phyloP scores from a whole-genome alignment of 2,329 filamentous ascomycete species.

The Fusarium beomiforme region DNA sequence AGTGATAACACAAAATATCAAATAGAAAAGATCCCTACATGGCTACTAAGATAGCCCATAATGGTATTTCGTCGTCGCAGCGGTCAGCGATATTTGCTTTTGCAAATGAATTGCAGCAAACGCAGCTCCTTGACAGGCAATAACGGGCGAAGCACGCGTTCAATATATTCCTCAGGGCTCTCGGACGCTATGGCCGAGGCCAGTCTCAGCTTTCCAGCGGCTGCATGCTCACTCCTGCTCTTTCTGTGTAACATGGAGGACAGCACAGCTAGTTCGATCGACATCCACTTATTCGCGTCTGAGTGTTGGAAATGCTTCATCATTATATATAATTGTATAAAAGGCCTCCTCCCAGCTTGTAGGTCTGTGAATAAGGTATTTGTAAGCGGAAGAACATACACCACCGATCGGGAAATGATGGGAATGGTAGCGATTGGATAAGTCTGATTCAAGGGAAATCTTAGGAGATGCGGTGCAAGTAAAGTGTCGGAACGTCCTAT shows the following conservation, averaged over 20 bases:
- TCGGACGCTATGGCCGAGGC: fast-evolving
- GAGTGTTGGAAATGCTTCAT: background rate
- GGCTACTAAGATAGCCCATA: fast-evolving
- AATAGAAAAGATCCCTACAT: no score
- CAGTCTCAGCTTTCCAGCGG: fast-evolving
- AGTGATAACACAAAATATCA: background rate
- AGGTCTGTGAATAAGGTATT: background rate
- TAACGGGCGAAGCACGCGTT: background rate
- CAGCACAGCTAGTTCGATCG: fast-evolving
- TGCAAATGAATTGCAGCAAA: fast-evolving
- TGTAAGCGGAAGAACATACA: background rate
- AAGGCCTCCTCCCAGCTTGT: background rate
- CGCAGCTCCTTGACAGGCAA: fast-evolving
- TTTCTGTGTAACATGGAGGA: background rate
- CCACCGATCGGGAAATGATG: fast-evolving
- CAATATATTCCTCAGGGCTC: background rate
- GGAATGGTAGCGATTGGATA: fast-evolving
- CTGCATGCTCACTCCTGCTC: fast-evolving
- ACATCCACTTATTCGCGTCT: background rate
- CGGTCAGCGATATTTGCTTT: background rate
- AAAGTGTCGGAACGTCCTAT: background rate
- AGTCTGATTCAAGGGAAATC: background rate
- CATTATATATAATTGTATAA: fast-evolving
- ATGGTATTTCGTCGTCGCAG: fast-evolving
- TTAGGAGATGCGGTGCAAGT: background rate